phyloP scores from a whole-genome alignment of 106 monocot species.

The Dioscorea dumetorum region DNA sequence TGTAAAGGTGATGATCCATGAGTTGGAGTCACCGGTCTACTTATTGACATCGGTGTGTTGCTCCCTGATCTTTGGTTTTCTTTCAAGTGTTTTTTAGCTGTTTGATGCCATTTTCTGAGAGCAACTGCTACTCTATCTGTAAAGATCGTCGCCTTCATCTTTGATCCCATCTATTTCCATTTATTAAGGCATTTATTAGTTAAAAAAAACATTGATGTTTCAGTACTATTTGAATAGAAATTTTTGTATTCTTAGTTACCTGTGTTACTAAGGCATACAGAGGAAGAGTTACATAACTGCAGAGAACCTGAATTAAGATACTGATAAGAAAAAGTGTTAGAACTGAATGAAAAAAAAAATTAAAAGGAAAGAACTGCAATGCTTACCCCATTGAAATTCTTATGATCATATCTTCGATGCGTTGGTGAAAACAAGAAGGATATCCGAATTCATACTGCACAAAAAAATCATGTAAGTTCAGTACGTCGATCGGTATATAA shows the following conservation, averaged over 20 bases:
- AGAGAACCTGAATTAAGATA: constrained; percentile 25
- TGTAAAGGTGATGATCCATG: constrained; percentile 26
- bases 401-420: constrained; percentile 17
- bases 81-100: constrained; percentile 22
- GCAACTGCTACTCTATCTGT: constrained; percentile 27
- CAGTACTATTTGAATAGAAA: neutral
- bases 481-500: neutral
- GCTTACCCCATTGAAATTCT: constrained; percentile 36
- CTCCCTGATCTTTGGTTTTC: constrained; percentile 23
- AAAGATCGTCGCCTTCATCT: constrained; percentile 39
- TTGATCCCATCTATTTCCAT: constrained; percentile 31
- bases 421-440: constrained; percentile 27
- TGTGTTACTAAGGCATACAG: constrained; percentile 40
- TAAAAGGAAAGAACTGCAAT: neutral
- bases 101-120: constrained; percentile 25
- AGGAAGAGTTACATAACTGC: constrained; percentile 41
- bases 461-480: neutral
- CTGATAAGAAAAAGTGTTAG: constrained; percentile 8
- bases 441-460: constrained; percentile 33
- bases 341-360: neutral
- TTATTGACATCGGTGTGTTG: constrained; percentile 13
- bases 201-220: neutral
- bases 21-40: constrained; percentile 22
- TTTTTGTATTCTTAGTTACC: constrained; percentile 4
- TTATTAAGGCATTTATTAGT: neutral